These are phyloP conservation scores for Saccharomyces eubayanus DNA, from an alignment of 805 yeast genomes.

Conservation along the genomic window DNA sequence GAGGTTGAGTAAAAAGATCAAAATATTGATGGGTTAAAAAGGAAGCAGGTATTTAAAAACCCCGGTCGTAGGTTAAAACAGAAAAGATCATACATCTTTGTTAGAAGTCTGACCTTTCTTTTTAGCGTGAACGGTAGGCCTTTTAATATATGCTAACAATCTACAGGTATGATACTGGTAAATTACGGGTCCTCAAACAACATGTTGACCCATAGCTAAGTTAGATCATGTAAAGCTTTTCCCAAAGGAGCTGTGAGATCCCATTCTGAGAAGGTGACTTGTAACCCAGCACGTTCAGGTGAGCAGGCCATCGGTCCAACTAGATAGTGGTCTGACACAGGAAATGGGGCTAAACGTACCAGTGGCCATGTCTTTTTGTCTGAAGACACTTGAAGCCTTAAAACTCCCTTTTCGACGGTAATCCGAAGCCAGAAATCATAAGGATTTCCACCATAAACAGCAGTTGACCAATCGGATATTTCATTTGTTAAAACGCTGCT, in stretches of 20 bases:
- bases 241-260: neutral
- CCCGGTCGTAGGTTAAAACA: no score
- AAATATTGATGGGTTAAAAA: no score
- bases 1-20: no score
- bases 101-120: no score
- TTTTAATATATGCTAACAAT: no score
- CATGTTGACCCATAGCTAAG: neutral
- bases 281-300: constrained; percentile 3
- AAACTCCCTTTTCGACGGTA: constrained; percentile 1
- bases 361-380: constrained; percentile 3
- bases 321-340: constrained; percentile 1
- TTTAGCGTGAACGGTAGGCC: no score
- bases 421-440: constrained; percentile 2
- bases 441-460: constrained; percentile 1
- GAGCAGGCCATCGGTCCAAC: constrained; percentile 6
- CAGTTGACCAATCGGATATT: constrained; percentile 4
- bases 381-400: constrained; percentile 1
- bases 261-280: constrained; percentile 5
- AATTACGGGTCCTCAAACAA: no score
- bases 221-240: neutral
- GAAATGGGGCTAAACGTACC: constrained; percentile 4
- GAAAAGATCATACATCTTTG: no score
- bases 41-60: no score
- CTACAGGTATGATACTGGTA: no score
- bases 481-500: constrained; percentile 3